Evolutionary conservation across 495 filamentous ascomycete genomes (phyloP).

Genomic region (Aspergillus sclerotiicarbonarius): DNA sequence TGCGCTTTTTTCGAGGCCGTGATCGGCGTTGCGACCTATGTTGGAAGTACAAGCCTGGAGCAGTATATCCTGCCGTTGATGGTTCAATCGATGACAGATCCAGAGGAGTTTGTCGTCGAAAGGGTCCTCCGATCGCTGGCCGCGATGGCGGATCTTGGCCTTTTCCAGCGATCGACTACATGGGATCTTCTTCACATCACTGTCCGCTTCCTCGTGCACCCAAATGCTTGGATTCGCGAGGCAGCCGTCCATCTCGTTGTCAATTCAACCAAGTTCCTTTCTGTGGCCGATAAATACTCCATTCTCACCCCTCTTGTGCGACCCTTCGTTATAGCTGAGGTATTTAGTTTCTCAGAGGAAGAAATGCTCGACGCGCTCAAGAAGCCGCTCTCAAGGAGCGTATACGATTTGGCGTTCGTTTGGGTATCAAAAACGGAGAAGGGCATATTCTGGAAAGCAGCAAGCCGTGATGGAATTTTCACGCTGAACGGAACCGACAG

Average conservation of each 20-base stretch:
- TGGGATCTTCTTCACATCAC: slow-evolving; percentile 85
- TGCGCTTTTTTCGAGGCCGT: slow-evolving; percentile 96
- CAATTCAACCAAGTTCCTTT: slow-evolving; percentile 72
- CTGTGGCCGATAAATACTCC: slow-evolving; percentile 76
- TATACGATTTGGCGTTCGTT: slow-evolving; percentile 79
- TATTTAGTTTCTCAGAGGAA: slow-evolving; percentile 64
- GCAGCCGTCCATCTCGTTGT: slow-evolving; percentile 80
- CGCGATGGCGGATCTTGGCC: slow-evolving; percentile 82
- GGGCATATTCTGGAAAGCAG: slow-evolving; percentile 81
- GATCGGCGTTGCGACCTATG: slow-evolving; percentile 85
- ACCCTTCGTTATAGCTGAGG: slow-evolving; percentile 74
- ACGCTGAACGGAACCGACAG: slow-evolving; percentile 49
- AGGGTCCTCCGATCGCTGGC: slow-evolving; percentile 84
- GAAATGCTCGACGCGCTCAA: slow-evolving; percentile 80
- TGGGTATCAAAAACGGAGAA: slow-evolving; percentile 83
- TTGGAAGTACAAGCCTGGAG: slow-evolving; percentile 83
- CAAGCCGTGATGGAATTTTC: slow-evolving; percentile 63
- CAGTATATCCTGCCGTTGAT: slow-evolving; percentile 96
- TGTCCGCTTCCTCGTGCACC: slow-evolving; percentile 83
- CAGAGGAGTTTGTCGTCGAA: slow-evolving; percentile 93
- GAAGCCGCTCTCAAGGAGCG: slow-evolving; percentile 70
- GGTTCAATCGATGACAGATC: slow-evolving; percentile 93
- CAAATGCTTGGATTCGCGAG: slow-evolving; percentile 92
- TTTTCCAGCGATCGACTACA: slow-evolving; percentile 78
- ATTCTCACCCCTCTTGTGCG: slow-evolving; percentile 75